These are phyloP conservation scores for Candida alai DNA, from an alignment of 805 yeast species.

Conservation along the genomic window DNA sequence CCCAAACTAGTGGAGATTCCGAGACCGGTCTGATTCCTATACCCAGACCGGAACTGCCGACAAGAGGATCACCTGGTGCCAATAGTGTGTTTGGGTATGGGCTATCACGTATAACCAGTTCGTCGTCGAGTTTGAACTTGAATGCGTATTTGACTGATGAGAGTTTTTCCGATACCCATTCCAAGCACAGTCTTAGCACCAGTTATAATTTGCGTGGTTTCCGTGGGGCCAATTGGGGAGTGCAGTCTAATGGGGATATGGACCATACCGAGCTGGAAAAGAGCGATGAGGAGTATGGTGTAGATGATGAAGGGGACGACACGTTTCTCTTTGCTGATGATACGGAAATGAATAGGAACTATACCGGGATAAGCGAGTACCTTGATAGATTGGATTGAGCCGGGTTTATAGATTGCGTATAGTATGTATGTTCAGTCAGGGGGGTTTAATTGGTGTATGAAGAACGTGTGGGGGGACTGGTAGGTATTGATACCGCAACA, in stretches of 20 bases:
- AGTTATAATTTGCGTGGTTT: constrained; percentile 3
- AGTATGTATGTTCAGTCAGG: no score
- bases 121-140: constrained; percentile 37
- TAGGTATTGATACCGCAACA: no score
- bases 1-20: neutral
- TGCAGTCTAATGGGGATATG: neutral
- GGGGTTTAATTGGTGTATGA: no score
- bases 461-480: no score
- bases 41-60: constrained; percentile 5
- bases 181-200: constrained; percentile 2
- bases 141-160: constrained; percentile 42
- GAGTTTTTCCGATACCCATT: constrained; percentile 9
- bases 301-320: constrained; percentile 7
- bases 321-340: constrained; percentile 13
- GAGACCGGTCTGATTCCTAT: neutral
- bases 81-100: constrained; percentile 16
- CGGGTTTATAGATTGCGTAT: no score
- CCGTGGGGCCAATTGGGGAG: neutral
- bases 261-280: neutral
- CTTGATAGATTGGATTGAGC: constrained; percentile 12
- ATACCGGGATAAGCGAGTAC: constrained; percentile 14
- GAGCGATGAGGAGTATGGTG: constrained; percentile 7
- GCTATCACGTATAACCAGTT: constrained; percentile 33
- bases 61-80: constrained; percentile 22
- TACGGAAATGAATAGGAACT: constrained; percentile 7